phyloP scores from a whole-genome alignment of 2,329 filamentous ascomycete genomes.

The Fusarium ramigenum region DNA sequence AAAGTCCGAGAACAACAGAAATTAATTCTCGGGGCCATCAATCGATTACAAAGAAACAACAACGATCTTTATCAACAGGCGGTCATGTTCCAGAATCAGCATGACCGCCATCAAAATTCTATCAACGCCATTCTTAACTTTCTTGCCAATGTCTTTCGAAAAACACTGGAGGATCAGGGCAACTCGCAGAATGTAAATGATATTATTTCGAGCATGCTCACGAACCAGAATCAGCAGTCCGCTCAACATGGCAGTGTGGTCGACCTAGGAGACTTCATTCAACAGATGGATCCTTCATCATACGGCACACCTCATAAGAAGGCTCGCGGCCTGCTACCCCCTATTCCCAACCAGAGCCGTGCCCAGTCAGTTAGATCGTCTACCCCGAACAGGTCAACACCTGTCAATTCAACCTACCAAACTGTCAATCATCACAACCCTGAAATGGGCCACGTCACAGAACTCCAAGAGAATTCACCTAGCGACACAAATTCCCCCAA shows the following conservation, averaged over 20 bases:
- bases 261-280: conserved; percentile 68
- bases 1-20: conserved; percentile 87
- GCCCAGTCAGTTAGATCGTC: conserved; percentile 42
- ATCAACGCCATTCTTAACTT: conserved; percentile 99
- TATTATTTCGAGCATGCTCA: conserved; percentile 81
- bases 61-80: conserved; percentile 89
- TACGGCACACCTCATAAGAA: conserved; percentile 59
- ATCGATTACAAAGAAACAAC: conserved; percentile 83
- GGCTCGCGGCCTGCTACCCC: conserved; percentile 63
- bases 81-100: conserved; percentile 86
- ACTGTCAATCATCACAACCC: conserved; percentile 47
- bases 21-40: conserved; percentile 84
- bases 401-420: conserved; percentile 37
- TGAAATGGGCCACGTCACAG: conserved; percentile 67
- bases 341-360: conserved; percentile 56
- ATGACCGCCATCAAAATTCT: conserved; percentile 96
- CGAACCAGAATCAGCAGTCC: conserved; percentile 58
- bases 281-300: conserved; percentile 53
- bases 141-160: conserved; percentile 93
- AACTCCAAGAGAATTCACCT: conserved; percentile 64
- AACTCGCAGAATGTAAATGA: conserved; percentile 81
- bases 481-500: conserved; percentile 58
- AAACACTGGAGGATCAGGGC: conserved; percentile 87
- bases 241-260: conserved; percentile 66
- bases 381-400: conserved; percentile 19